These are phyloP conservation scores for Colletotrichum chlorophyti DNA, from an alignment of 2,329 filamentous ascomycete species.

Conservation along the genomic window DNA sequence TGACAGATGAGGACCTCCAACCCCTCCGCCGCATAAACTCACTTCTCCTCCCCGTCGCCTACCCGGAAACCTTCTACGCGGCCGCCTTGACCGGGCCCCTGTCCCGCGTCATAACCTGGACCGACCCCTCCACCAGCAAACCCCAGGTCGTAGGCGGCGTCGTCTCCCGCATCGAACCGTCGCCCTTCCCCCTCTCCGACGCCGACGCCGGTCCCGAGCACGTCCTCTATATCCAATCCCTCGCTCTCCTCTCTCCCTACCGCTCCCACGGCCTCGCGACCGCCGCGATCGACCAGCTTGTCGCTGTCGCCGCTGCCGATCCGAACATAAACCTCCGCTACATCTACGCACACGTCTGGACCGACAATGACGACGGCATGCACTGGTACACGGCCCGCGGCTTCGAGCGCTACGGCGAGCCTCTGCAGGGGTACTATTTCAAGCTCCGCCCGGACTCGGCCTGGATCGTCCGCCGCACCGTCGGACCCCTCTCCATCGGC, in stretches of 20 bases:
- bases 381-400: constrained; percentile 67
- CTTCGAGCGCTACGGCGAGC: constrained; percentile 55
- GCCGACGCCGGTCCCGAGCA: constrained; percentile 40
- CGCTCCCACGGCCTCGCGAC: constrained; percentile 64
- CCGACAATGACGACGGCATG: constrained; percentile 67
- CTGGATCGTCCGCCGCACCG: constrained; percentile 61
- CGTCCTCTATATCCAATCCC: constrained; percentile 69
- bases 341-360: constrained; percentile 73
- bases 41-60: constrained; percentile 68
- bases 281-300: constrained; percentile 61
- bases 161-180: constrained; percentile 67
- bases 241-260: constrained; percentile 69
- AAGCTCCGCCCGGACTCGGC: constrained; percentile 67
- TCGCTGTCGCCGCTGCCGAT: constrained; percentile 45
- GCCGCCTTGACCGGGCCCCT: constrained; percentile 57
- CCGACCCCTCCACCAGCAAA: constrained; percentile 43
- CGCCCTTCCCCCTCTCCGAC: constrained; percentile 37
- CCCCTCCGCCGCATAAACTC: constrained; percentile 70
- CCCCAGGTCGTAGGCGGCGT: constrained; percentile 64
- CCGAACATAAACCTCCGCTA: constrained; percentile 46
- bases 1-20: constrained; percentile 59
- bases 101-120: constrained; percentile 67
- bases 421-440: constrained; percentile 66
- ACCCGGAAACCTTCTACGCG: constrained; percentile 70
- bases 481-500: constrained; percentile 37